Percentiles rank a stretch among this genome's conserved stretches.
These are phyloP conservation scores for Leccinellum albellum DNA, from an alignment of 768 basidiomycete species.

Conservation along the genomic window DNA sequence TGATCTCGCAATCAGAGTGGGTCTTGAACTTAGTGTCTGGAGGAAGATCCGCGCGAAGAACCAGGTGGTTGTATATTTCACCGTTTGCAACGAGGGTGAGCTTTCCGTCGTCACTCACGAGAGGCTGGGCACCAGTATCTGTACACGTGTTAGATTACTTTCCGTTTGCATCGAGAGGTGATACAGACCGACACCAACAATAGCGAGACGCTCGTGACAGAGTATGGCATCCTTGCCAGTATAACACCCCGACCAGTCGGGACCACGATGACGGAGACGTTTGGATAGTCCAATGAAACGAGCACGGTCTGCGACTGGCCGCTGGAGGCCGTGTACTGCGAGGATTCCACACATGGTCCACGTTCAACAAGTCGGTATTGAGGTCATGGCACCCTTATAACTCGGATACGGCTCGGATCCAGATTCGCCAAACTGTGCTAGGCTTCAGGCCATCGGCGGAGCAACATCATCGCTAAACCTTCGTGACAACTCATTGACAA, in stretches of 20 bases:
- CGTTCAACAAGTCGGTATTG: not conserved
- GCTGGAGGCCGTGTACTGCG: conserved; percentile 76
- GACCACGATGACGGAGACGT: conserved; percentile 88
- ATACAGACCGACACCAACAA: conserved; percentile 91
- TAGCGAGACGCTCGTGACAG: conserved; percentile 93
- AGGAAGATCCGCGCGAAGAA: conserved; percentile 66
- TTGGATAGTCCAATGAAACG: conserved; percentile 84
- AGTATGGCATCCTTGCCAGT: conserved; percentile 80
- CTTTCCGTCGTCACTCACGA: conserved; percentile 82
- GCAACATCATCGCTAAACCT: not conserved
- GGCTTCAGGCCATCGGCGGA: not conserved
- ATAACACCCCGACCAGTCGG: conserved; percentile 97
- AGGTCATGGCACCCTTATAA: not conserved
- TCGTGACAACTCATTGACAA: not conserved
- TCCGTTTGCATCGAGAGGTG: not conserved
- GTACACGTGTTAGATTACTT: conserved; percentile 2
- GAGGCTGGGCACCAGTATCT: conserved; percentile 97
- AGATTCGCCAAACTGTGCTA: not conserved
- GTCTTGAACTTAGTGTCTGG: conserved; percentile 84
- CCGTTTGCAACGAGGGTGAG: conserved; percentile 90
- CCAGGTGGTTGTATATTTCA: conserved; percentile 96
- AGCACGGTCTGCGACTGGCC: conserved; percentile 63
- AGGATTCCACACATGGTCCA: conserved; percentile 86
- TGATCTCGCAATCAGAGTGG: conserved; percentile 97
- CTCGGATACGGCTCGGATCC: not conserved